A percentile compares a stretch with the other conserved stretches of the same genome.
Evolutionary conservation across 495 filamentous ascomycete genomes (phyloP).

Genomic region (Aspergillus saccharolyticus): DNA sequence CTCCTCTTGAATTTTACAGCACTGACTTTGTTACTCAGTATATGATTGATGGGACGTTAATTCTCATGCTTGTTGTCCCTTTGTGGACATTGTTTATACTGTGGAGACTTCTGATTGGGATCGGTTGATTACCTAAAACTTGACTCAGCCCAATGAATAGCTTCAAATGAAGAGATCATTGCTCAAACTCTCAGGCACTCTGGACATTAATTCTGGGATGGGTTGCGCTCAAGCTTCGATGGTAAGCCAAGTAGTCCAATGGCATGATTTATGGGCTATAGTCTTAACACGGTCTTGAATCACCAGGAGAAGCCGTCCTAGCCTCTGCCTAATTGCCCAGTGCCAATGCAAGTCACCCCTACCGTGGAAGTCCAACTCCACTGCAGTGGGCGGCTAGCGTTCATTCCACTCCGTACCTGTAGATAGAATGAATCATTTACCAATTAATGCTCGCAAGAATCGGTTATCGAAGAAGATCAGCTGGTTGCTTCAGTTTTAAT

Average conservation of each 20-base stretch:
- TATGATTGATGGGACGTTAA: not conserved
- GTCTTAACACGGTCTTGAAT: not conserved
- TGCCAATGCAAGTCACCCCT: not conserved
- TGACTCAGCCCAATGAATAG: not conserved
- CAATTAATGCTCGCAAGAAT: not conserved
- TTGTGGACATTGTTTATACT: too few relatives aligned
- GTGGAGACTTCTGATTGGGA: too few relatives aligned
- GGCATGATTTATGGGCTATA: not conserved
- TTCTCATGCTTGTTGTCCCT: too few relatives aligned
- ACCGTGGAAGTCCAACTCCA: not conserved
- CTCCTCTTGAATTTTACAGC: too few relatives aligned
- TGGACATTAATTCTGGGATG: not conserved
- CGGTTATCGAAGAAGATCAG: not conserved
- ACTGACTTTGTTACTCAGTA: not conserved
- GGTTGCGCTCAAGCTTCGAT: too few relatives aligned
- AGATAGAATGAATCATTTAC: not conserved
- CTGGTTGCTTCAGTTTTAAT: not conserved
- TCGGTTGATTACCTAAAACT: not conserved
- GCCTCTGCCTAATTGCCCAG: not conserved
- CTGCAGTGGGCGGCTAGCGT: constrained; percentile 4
- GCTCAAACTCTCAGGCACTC: not conserved
- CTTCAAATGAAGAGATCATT: not conserved
- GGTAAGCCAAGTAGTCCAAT: not conserved
- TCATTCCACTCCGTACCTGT: not conserved
- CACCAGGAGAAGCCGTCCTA: not conserved